Conservation (phyloP, 2,329 filamentous ascomycete species). For the Aspergillus sclerotialis region DNA sequence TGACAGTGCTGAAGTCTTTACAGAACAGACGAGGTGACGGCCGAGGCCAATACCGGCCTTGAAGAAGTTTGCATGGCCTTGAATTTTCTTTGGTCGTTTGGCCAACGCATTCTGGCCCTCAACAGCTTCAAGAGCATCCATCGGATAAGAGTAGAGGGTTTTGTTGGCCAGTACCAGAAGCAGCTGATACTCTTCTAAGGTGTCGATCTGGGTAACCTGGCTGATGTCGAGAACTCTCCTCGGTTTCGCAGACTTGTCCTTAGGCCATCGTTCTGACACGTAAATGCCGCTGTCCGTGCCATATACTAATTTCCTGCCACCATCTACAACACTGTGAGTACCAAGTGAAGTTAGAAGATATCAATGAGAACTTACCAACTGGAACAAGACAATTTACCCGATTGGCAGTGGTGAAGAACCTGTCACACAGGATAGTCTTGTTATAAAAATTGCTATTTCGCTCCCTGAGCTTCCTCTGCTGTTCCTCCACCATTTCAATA, state of each 20-base stretch:
- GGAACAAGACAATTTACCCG: conserved; percentile 92
- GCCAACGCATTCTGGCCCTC: conserved; percentile 66
- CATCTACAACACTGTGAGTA: conserved; percentile 53
- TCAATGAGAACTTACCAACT: conserved; percentile 56
- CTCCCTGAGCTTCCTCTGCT: conserved; percentile 79
- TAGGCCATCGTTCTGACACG: conserved; percentile 81
- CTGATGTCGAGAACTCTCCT: conserved; percentile 78
- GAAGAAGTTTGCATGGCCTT: conserved; percentile 97
- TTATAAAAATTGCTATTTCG: conserved; percentile 62
- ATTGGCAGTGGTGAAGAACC: conserved; percentile 84
- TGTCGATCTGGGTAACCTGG: conserved; percentile 89
- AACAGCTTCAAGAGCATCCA: conserved; percentile 77
- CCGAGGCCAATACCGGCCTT: conserved; percentile 93
- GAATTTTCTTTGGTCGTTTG: conserved; percentile 90
- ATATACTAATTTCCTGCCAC: conserved; percentile 87
- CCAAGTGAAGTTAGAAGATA: background rate
- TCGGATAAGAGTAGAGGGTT: conserved; percentile 79
- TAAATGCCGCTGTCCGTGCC: conserved; percentile 94
- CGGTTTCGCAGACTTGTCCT: conserved; percentile 66
- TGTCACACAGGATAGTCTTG: conserved; percentile 65
- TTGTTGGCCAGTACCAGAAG: conserved; percentile 90
- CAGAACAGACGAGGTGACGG: conserved; percentile 88
- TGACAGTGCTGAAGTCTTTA: conserved; percentile 87
- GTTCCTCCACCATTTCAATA: conserved; percentile 89
- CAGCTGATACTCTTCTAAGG: conserved; percentile 89